Evolutionary conservation across 345 rosid genomes (phyloP).

Genomic region (Psidium guajava): DNA sequence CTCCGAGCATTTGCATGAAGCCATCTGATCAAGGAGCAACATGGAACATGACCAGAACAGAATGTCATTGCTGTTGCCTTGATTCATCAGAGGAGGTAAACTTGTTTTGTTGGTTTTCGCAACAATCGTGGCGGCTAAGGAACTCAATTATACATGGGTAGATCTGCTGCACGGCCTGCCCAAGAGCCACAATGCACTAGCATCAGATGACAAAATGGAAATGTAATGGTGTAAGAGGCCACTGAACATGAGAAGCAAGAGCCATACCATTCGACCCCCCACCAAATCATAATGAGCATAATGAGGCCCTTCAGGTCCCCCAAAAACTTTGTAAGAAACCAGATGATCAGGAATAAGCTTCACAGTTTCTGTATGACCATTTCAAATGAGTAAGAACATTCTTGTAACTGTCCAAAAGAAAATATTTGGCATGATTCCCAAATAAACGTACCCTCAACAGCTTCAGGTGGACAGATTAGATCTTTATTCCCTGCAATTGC

Average conservation of each 20-base stretch:
- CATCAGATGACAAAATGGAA: neutral
- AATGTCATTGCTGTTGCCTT: neutral
- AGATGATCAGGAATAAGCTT: constrained; percentile 42
- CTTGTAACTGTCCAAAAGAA: neutral
- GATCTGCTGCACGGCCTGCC: constrained; percentile 87
- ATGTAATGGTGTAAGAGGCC: neutral
- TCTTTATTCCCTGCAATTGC: constrained; percentile 92
- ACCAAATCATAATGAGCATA: constrained; percentile 78
- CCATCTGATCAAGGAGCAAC: neutral
- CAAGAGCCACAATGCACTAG: neutral
- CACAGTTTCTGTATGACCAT: constrained; percentile 34
- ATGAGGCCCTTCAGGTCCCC: constrained; percentile 53
- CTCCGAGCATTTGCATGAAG: neutral
- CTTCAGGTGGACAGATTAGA: constrained; percentile 86
- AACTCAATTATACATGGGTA: constrained; percentile 76
- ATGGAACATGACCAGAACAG: neutral
- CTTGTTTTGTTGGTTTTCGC: neutral
- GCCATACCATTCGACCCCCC: constrained; percentile 54
- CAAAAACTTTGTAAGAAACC: constrained; percentile 48
- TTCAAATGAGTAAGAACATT: constrained; percentile 3
- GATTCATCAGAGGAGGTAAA: neutral
- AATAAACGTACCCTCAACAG: constrained; percentile 62
- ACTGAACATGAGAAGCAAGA: neutral
- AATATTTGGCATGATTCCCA: neutral
- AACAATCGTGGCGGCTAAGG: constrained; percentile 41